phyloP scores from a whole-genome alignment of 306 rosid species.

The Pyrus betulifolia region DNA sequence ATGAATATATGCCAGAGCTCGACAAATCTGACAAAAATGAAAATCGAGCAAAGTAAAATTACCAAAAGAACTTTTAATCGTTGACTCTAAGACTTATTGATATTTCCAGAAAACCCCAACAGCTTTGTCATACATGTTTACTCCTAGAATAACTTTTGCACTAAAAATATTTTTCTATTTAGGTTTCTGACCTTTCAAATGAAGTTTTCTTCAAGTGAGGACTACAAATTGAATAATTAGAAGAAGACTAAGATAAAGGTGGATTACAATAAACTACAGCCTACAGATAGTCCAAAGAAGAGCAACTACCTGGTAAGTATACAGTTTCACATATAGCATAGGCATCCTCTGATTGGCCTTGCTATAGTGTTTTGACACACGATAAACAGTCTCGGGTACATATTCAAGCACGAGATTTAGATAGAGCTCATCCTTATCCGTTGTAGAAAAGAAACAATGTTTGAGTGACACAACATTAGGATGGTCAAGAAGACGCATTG shows the following conservation, averaged over 20 bases:
- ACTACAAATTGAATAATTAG: background rate
- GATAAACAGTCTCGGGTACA: slow-evolving; percentile 64
- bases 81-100: too few relatives aligned
- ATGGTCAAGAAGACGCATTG: slow-evolving; percentile 74
- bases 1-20: slow-evolving; percentile 67
- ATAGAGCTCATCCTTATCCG: slow-evolving; percentile 66
- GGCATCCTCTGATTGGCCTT: slow-evolving; percentile 73
- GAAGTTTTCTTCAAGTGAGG: background rate
- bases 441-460: slow-evolving; percentile 64
- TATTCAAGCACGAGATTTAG: slow-evolving; percentile 68
- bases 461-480: slow-evolving; percentile 66
- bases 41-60: background rate
- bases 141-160: background rate
- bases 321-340: slow-evolving; percentile 60
- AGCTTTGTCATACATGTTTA: background rate
- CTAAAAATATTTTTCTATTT: background rate
- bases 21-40: slow-evolving; percentile 43
- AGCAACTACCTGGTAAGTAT: slow-evolving; percentile 50
- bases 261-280: background rate
- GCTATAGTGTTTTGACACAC: slow-evolving; percentile 58
- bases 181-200: background rate
- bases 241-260: background rate
- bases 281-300: background rate
- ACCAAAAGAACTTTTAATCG: background rate
- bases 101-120: background rate